These are phyloP conservation scores for Cicer arietinum DNA, from an alignment of 306 rosid species.

Conservation along the genomic window DNA sequence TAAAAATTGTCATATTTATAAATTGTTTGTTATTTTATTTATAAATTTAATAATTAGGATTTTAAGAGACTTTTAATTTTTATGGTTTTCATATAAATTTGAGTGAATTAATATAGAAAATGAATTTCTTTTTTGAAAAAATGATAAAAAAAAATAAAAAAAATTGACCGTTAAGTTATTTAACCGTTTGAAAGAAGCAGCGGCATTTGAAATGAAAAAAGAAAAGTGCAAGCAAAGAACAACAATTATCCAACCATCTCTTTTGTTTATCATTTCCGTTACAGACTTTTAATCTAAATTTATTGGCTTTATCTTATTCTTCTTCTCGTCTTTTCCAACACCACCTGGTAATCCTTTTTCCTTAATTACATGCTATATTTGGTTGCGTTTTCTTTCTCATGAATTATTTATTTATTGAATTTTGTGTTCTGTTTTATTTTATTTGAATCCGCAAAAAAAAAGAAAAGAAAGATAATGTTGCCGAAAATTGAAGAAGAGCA, in stretches of 20 bases:
- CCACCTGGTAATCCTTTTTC: constrained; percentile 53
- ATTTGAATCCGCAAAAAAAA: constrained; percentile 16
- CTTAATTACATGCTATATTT: constrained; percentile 16
- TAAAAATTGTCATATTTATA: too few relatives aligned
- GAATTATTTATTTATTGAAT: not conserved
- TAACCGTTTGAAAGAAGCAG: constrained; percentile 40
- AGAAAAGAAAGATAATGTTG: constrained; percentile 51
- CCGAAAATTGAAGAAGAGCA: constrained; percentile 57
- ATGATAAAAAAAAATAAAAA: not conserved
- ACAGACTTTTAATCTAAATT: constrained; percentile 33
- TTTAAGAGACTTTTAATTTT: too few relatives aligned
- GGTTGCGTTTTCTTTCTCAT: not conserved
- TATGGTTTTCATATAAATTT: too few relatives aligned
- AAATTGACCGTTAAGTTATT: constrained; percentile 8
- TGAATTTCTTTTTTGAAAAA: too few relatives aligned
- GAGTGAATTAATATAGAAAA: too few relatives aligned
- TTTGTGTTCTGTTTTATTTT: not conserved
- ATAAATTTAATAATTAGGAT: too few relatives aligned
- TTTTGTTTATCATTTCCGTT: not conserved
- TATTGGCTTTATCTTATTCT: not conserved
- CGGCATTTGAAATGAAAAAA: constrained; percentile 48
- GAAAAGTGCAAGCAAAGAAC: too few relatives aligned
- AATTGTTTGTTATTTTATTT: too few relatives aligned
- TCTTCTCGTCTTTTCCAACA: constrained; percentile 46
- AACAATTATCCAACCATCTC: not conserved